Conservation (phyloP, 2,329 filamentous ascomycete genomes). For the Corynespora cassiicola region DNA sequence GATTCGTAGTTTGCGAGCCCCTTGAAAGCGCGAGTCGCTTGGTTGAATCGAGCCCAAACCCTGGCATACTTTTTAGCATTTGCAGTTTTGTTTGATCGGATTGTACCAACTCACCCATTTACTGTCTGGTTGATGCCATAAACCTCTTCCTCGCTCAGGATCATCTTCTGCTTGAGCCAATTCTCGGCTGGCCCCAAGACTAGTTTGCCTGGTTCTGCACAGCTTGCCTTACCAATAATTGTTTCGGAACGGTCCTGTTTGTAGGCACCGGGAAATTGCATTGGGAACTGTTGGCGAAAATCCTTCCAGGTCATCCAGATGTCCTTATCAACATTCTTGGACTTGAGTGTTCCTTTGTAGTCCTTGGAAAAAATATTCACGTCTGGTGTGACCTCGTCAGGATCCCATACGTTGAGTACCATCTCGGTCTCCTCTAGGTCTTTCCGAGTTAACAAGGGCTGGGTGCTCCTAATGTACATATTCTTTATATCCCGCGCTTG, state of each 20-base stretch:
- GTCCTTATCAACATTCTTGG: too few species aligned
- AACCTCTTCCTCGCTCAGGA: slow-evolving; percentile 67
- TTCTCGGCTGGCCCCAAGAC: slow-evolving; percentile 40
- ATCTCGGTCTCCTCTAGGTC: slow-evolving; percentile 65
- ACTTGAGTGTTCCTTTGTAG: slow-evolving; percentile 58
- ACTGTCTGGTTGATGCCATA: slow-evolving; percentile 58
- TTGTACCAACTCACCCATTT: slow-evolving; percentile 58
- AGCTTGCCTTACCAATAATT: slow-evolving; percentile 5
- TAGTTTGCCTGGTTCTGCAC: slow-evolving; percentile 20
- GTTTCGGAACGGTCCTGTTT: slow-evolving; percentile 9
- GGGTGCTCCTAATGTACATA: slow-evolving; percentile 73
- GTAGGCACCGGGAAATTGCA: slow-evolving; percentile 31
- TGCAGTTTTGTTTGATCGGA: not conserved
- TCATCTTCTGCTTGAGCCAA: slow-evolving; percentile 69
- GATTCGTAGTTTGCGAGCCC: slow-evolving; percentile 72
- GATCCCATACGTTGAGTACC: slow-evolving; percentile 62
- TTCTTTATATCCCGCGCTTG: slow-evolving; percentile 55
- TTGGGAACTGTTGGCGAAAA: slow-evolving; percentile 50
- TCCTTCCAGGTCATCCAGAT: slow-evolving; percentile 55
- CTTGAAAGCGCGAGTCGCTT: slow-evolving; percentile 74
- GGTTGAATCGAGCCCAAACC: slow-evolving; percentile 69
- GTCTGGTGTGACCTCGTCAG: slow-evolving; percentile 28
- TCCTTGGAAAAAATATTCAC: slow-evolving; percentile 56
- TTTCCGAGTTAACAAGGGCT: slow-evolving; percentile 51
- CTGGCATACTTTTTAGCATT: too few species aligned